Evolutionary conservation across 768 basidiomycete genomes (phyloP), one percentile per base, ranked within the genome.

Genomic region (Mycena indigotica): DNA sequence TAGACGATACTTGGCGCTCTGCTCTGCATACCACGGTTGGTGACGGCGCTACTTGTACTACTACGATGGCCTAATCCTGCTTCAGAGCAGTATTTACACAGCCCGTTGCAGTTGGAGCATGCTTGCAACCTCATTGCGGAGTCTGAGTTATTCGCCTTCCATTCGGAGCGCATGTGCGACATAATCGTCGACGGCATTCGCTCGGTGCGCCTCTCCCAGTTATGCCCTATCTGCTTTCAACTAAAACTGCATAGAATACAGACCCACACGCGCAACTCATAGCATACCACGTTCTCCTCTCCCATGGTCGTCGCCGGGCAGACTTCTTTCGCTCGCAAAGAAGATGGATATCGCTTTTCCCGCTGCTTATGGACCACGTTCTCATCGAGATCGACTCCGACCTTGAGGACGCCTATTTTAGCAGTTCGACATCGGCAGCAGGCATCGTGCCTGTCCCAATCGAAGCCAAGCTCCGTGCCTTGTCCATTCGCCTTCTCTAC

Each of bases 151-250:
- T 97, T 98, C 66, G 72, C 82, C 2, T 95, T 91, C 66, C 94
- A 98, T 71, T 94, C 92, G 3, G 94, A 95, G 67, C 79, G 96
- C 29, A 95, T 95, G 91, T 84, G 87, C 54, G 89, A 93, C 62
- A 81, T 90, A 39, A 75, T 94, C 48, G 76, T 89, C 32, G 80
- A 86, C 48, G 86, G 92, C 64, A 83, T 83, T 13, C 80, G 82
- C 68, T 77, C 79, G 67, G 90, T 93, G 68, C 67, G 86, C 71
- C 12, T 28, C 29, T 52, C 32, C 32, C 26, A 44, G 30, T 35
- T 40, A n/a, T n/a, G 23, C 26, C 26, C 50, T 50, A 21, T 48
- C 45, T 29, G 54, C 50, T 50, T 50, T 41, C 45, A 17, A 61
- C n/a, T 51, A 45, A 38, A 46, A 57, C 28, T 41, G 40, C 54